A percentile compares a stretch with the other conserved stretches of the same genome.
Conservation (phyloP, 140 eudicot species). For the Flaveria floridana region DNA sequence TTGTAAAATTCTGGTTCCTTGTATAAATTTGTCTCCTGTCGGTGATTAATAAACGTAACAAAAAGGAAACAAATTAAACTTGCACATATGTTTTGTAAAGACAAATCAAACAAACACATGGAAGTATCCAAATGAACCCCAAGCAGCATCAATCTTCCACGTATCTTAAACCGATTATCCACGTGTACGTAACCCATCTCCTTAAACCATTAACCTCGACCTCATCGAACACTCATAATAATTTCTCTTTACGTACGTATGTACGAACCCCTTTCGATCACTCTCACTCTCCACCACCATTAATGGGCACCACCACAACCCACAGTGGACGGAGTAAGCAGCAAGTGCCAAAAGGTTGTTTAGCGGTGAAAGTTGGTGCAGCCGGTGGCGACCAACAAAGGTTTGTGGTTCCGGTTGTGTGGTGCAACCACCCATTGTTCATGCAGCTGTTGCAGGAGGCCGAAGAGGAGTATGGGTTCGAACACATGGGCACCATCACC, state of each 20-base stretch:
- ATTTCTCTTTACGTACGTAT: not conserved
- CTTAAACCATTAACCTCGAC: conserved; percentile 12
- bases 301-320: conserved; percentile 20
- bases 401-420: conserved; percentile 50
- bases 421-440: conserved; percentile 52
- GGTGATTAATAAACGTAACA: not conserved
- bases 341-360: conserved; percentile 52
- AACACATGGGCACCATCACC: conserved; percentile 53
- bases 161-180: conserved; percentile 9
- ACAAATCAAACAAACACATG: not conserved
- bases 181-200: not conserved
- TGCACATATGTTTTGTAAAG: not conserved
- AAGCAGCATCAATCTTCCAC: conserved; percentile 1
- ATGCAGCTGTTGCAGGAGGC: conserved; percentile 49
- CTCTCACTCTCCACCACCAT: not conserved
- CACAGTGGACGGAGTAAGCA: not conserved
- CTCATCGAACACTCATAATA: conserved; percentile 7
- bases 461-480: conserved; percentile 58
- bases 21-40: not conserved
- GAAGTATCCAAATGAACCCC: not conserved
- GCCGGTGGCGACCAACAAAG: conserved; percentile 44
- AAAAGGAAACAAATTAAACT: not conserved
- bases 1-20: not conserved
- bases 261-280: not conserved
- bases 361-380: conserved; percentile 56